Conservation (phyloP, 2,329 filamentous ascomycete genomes). For the Fusarium temperatum region DNA sequence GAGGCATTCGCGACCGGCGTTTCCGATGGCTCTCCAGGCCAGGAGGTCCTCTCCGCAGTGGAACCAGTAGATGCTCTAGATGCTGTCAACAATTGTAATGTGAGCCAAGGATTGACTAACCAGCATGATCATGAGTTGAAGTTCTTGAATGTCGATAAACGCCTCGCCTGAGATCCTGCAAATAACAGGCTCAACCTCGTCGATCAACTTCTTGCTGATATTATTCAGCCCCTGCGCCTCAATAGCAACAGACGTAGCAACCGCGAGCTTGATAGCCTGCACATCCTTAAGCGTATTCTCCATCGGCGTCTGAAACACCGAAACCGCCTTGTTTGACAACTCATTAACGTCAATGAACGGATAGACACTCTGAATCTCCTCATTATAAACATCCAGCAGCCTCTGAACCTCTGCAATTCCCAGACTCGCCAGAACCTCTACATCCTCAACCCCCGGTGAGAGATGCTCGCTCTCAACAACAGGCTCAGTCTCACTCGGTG, state of each 20-base stretch:
- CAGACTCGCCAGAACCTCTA: neutral
- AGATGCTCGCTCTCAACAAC: neutral
- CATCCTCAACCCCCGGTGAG: neutral
- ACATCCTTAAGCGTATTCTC: conserved; percentile 1
- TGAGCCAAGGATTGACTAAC: neutral
- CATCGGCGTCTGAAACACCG: neutral
- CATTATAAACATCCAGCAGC: neutral
- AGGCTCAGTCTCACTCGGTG: neutral
- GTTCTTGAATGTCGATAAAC: neutral
- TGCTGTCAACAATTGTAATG: too few species aligned
- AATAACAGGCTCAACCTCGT: conserved; percentile 11
- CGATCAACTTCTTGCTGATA: neutral
- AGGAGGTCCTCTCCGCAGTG: conserved; percentile 4
- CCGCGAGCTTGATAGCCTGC: conserved; percentile 2
- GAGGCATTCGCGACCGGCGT: neutral
- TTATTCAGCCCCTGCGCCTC: conserved; percentile 5
- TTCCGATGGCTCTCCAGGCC: conserved; percentile 8
- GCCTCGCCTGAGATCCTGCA: conserved; percentile 5
- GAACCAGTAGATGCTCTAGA: conserved; percentile 14
- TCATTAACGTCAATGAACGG: neutral
- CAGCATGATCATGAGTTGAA: conserved; percentile 8
- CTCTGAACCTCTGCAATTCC: neutral
- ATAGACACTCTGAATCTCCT: neutral
- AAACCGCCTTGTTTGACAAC: neutral
- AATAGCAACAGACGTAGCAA: neutral